Evolutionary conservation across 2,329 filamentous ascomycete genomes (phyloP).

Genomic region (Leptographium galeiforme): DNA sequence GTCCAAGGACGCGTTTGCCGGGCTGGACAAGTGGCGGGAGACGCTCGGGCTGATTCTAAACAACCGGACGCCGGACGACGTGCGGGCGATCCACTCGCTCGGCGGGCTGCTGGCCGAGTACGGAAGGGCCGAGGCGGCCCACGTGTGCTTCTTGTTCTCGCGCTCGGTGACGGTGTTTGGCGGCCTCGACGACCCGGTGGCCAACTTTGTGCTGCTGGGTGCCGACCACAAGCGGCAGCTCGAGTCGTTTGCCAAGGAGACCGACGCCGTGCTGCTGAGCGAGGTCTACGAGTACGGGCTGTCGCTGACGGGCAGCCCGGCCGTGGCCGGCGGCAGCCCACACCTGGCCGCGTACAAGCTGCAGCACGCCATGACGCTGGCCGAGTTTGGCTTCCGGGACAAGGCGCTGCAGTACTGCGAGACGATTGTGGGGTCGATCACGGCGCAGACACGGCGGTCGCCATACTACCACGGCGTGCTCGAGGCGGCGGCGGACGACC

Average conservation of each 20-base stretch:
- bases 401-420: conserved; percentile 92
- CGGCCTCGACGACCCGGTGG: conserved; percentile 67
- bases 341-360: conserved; percentile 88
- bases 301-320: conserved; percentile 50
- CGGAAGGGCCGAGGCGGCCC: conserved; percentile 78
- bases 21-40: conserved; percentile 87
- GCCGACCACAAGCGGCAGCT: conserved; percentile 63
- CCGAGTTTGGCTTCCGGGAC: conserved; percentile 67
- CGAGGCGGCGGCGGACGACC: conserved; percentile 65
- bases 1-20: conserved; percentile 63
- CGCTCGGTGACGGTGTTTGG: conserved; percentile 57
- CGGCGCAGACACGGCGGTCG: conserved; percentile 68
- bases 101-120: conserved; percentile 76
- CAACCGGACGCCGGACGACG: conserved; percentile 74
- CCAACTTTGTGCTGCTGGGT: conserved; percentile 66
- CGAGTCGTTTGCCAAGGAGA: conserved; percentile 62
- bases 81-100: conserved; percentile 62
- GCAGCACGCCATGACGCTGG: conserved; percentile 69
- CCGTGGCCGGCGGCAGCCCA: conserved; percentile 39
- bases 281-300: conserved; percentile 90
- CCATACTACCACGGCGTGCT: conserved; percentile 73
- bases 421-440: conserved; percentile 60
- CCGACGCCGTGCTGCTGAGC: conserved; percentile 82
- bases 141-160: conserved; percentile 87
- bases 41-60: conserved; percentile 74